Conservation (phyloP, 108 stramenopile genomes). For the Fragilariopsis cylindrus region DNA sequence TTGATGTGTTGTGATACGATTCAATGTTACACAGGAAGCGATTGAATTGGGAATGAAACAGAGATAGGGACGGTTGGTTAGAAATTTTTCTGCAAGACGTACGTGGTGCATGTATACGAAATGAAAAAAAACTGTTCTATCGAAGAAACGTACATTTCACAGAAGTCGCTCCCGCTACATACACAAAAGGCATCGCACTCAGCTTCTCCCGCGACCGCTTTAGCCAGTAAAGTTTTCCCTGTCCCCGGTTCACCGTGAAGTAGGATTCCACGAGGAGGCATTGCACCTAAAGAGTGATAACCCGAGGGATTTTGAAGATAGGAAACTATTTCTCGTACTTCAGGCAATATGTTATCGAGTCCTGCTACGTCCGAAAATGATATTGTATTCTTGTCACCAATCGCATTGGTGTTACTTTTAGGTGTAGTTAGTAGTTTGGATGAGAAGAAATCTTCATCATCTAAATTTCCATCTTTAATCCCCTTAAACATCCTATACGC, state of each 20-base stretch:
- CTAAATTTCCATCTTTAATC: conserved; percentile 14
- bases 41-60: neutral
- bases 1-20: too few relatives aligned
- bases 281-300: conserved; percentile 59
- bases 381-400: conserved; percentile 19
- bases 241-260: conserved; percentile 82
- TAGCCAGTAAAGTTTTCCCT: conserved; percentile 83
- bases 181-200: conserved; percentile 69
- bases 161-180: conserved; percentile 83
- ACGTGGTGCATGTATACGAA: too few relatives aligned
- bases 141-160: conserved; percentile 68
- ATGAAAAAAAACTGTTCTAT: too few relatives aligned
- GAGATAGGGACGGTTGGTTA: neutral
- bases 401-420: neutral
- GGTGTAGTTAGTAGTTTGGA: conserved; percentile 3
- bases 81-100: neutral
- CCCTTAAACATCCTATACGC: conserved; percentile 70
- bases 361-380: conserved; percentile 95
- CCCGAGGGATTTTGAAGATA: conserved; percentile 57
- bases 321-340: conserved; percentile 86
- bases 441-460: conserved; percentile 1
- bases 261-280: conserved; percentile 73
- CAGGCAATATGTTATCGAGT: conserved; percentile 73
- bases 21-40: too few relatives aligned
- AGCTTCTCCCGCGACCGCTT: conserved; percentile 80